Evolutionary conservation across 257 asterid genomes (phyloP).

Genomic region (Solanum piurae): DNA sequence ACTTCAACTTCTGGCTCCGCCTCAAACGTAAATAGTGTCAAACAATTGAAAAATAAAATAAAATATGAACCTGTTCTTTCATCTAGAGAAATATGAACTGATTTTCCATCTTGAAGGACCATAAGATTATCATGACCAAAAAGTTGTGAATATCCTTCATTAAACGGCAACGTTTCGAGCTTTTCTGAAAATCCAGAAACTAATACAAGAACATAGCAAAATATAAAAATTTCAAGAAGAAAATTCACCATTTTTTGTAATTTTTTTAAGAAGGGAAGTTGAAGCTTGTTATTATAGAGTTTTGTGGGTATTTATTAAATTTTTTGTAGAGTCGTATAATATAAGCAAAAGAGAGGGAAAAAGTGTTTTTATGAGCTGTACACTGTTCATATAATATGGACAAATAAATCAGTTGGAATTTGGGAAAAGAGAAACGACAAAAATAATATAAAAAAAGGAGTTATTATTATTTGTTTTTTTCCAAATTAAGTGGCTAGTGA

Average conservation of each 20-base stretch:
- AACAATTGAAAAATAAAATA: neutral
- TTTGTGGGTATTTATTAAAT: neutral
- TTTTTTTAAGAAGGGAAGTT: neutral
- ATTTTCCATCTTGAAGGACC: slow-evolving; percentile 64
- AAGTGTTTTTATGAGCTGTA: neutral
- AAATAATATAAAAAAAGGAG: neutral
- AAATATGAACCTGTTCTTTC: slow-evolving; percentile 56
- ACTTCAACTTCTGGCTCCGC: rapidly evolving
- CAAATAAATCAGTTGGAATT: neutral
- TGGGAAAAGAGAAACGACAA: neutral
- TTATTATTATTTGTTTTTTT: neutral
- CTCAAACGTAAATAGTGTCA: neutral
- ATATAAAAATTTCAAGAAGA: slow-evolving; percentile 4
- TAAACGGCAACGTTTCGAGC: slow-evolving; percentile 48
- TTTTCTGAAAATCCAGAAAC: slow-evolving; percentile 48
- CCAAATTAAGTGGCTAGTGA: neutral
- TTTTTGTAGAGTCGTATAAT: slow-evolving; percentile 12
- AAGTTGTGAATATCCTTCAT: slow-evolving; percentile 81
- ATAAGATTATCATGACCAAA: slow-evolving; percentile 71
- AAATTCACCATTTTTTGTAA: slow-evolving; percentile 18
- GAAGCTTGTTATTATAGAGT: neutral
- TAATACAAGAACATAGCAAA: slow-evolving; percentile 21
- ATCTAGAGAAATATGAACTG: slow-evolving; percentile 57
- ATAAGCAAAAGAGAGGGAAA: slow-evolving; percentile 18
- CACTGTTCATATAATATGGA: neutral